phyloP scores from a whole-genome alignment of 2,329 filamentous ascomycete genomes.

The Verticillium nonalfalfae region DNA sequence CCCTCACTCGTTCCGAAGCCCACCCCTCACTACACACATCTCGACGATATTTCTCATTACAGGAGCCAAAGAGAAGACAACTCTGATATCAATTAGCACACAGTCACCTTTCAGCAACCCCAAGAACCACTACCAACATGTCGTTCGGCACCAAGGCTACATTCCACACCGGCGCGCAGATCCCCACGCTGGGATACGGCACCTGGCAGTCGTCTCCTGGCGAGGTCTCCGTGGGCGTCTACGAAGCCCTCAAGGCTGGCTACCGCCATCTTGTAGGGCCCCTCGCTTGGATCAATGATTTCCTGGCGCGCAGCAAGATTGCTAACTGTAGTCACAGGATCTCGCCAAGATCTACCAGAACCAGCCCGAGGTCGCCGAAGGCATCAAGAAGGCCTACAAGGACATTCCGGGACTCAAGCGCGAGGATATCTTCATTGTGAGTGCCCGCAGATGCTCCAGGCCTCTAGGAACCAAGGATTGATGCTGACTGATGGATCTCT shows the following conservation, averaged over 20 bases:
- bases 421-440: conserved; percentile 45
- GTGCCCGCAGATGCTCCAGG: background rate
- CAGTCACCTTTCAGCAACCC: background rate
- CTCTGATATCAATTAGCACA: background rate
- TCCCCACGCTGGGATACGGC: conserved; percentile 53
- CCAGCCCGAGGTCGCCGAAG: conserved; percentile 51
- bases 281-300: too few species aligned
- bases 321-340: conserved; percentile 15
- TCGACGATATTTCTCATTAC: too few species aligned
- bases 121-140: conserved; percentile 30
- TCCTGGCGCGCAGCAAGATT: background rate
- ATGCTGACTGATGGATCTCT: background rate
- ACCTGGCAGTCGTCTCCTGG: conserved; percentile 64
- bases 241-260: conserved; percentile 54
- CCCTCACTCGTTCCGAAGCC: background rate
- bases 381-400: conserved; percentile 39
- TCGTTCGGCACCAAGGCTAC: conserved; percentile 50
- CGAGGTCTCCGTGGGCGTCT: conserved; percentile 59
- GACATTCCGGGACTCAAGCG: conserved; percentile 46
- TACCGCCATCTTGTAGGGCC: conserved; percentile 51
- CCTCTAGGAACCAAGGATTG: too few species aligned
- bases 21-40: background rate
- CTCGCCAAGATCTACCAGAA: conserved; percentile 55
- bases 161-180: conserved; percentile 59
- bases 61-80: too few species aligned